These are phyloP conservation scores for Bothriochloa decipiens DNA, from an alignment of 176 grass and related monocot genomes.

Conservation along the genomic window DNA sequence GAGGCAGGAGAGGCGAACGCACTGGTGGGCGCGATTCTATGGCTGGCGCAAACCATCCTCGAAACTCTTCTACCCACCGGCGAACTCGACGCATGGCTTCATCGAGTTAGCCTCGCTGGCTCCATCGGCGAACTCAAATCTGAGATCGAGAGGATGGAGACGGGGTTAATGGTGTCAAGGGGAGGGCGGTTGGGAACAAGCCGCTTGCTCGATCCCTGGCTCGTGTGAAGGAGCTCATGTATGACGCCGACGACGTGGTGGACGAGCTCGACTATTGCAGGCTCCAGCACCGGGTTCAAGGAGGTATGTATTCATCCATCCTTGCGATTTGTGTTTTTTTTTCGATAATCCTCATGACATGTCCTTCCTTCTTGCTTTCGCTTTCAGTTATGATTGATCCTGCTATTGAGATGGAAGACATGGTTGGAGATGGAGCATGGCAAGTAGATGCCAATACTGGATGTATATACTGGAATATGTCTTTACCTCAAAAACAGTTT, in stretches of 20 bases:
- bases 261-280: conserved; percentile 49
- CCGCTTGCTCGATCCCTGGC: not conserved
- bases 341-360: not conserved
- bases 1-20: not conserved
- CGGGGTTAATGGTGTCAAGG: not conserved
- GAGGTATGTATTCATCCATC: not conserved
- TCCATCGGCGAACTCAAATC: not conserved
- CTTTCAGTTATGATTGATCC: not conserved
- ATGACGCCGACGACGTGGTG: conserved; percentile 38
- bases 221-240: conserved; percentile 25
- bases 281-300: conserved; percentile 17
- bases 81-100: not conserved
- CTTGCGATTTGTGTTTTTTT: not conserved
- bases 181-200: not conserved
- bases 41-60: not conserved
- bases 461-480: not conserved
- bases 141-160: not conserved
- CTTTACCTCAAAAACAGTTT: no score
- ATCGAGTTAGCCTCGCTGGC: not conserved
- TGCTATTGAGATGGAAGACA: not conserved
- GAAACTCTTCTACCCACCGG: not conserved
- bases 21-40: not conserved
- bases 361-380: not conserved
- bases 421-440: not conserved
- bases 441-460: not conserved